Evolutionary conservation across 1,139 yeast genomes (phyloP).

Genomic region (Geotrichum phurueaensis): DNA sequence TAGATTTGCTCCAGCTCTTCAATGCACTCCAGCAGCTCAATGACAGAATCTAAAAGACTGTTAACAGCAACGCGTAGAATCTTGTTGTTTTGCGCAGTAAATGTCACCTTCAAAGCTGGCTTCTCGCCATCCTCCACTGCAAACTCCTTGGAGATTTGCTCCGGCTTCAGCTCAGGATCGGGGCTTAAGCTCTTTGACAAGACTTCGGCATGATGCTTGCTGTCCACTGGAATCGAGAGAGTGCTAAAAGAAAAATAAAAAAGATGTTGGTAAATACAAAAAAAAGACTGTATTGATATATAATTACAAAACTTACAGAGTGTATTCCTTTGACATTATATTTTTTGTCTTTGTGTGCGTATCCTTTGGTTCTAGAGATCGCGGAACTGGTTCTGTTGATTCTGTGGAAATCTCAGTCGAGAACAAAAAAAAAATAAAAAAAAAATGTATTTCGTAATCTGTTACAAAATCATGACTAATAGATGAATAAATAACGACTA

Average conservation of each 20-base stretch:
- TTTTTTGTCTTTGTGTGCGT: not conserved
- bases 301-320: not conserved
- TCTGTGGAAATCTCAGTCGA: not conserved
- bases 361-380: not conserved
- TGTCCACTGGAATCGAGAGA: conserved; percentile 53
- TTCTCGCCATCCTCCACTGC: conserved; percentile 18
- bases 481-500: not conserved
- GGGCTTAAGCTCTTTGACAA: conserved; percentile 59
- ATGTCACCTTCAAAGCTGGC: conserved; percentile 40
- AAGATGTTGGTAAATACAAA: not conserved
- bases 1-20: conserved; percentile 46
- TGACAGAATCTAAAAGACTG: conserved; percentile 57
- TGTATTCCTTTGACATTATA: not conserved
- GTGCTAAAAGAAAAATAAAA: conserved; percentile 3
- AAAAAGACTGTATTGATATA: not conserved
- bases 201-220: conserved; percentile 52
- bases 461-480: not conserved
- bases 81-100: conserved; percentile 55
- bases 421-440: not conserved
- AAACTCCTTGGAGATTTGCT: conserved; percentile 33
- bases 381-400: not conserved
- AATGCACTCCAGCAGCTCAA: conserved; percentile 60
- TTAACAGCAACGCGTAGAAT: conserved; percentile 67
- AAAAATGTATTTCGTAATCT: not conserved
- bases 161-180: conserved; percentile 70